Percentiles rank a stretch among this genome's conserved stretches.
phyloP scores from a whole-genome alignment of 257 asterid species.

The Galeopsis tetrahit region DNA sequence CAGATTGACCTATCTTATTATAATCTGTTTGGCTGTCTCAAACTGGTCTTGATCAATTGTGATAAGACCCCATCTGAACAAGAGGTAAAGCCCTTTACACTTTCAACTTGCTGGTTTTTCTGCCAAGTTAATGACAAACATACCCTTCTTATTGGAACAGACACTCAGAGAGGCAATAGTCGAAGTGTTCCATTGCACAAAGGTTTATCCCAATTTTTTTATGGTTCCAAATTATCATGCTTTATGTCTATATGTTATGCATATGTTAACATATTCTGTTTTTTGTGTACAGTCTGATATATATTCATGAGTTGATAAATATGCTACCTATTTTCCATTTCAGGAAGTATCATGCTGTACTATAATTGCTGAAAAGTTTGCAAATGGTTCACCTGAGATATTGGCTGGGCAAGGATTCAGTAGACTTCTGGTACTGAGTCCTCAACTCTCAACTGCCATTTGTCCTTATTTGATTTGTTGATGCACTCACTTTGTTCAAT shows the following conservation, averaged over 20 bases:
- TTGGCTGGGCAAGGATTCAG: constrained; percentile 78
- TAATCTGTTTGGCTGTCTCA: constrained; percentile 82
- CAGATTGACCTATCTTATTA: constrained; percentile 84
- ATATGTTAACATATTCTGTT: constrained; percentile 24
- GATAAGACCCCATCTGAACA: constrained; percentile 64
- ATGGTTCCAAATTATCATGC: constrained; percentile 15
- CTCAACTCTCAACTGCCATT: constrained; percentile 19
- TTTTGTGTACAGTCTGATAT: constrained; percentile 44
- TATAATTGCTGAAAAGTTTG: constrained; percentile 67
- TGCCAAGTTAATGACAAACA: constrained; percentile 31
- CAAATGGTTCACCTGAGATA: constrained; percentile 62
- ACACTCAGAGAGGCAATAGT: constrained; percentile 70
- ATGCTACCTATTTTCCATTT: constrained; percentile 24
- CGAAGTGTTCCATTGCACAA: constrained; percentile 67
- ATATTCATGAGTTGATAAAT: constrained; percentile 50
- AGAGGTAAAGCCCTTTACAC: constrained; percentile 51
- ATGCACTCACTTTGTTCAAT: not conserved
- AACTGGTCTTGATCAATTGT: constrained; percentile 63
- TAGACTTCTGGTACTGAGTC: constrained; percentile 70
- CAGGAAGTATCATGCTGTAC: constrained; percentile 85
- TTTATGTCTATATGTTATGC: constrained; percentile 7
- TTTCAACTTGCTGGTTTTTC: constrained; percentile 29
- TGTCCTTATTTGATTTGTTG: not conserved
- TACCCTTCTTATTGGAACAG: constrained; percentile 47
- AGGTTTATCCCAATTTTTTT: constrained; percentile 45